Conservation (phyloP, 345 rosid genomes). For the Moricandia moricandioides region DNA sequence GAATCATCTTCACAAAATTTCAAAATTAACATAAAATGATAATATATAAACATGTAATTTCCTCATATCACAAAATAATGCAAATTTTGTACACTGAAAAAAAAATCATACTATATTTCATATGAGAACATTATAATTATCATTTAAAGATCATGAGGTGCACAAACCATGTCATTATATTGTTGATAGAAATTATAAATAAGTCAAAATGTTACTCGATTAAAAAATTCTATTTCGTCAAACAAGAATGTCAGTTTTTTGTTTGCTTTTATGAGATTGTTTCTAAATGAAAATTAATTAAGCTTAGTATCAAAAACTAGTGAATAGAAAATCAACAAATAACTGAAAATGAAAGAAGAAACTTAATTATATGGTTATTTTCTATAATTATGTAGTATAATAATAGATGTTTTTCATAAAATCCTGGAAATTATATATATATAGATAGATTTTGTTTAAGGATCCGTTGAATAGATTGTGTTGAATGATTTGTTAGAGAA, state of each 20-base stretch:
- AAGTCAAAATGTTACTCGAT: background rate
- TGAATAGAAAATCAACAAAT: background rate
- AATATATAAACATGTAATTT: background rate
- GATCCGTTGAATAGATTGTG: no score
- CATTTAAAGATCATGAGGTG: background rate
- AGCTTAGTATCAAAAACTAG: background rate
- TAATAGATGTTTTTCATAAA: no score
- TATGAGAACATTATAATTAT: background rate
- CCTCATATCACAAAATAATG: background rate
- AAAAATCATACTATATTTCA: background rate
- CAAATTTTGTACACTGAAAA: background rate
- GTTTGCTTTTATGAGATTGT: background rate
- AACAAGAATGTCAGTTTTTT: background rate
- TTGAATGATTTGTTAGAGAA: no score
- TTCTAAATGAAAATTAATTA: background rate
- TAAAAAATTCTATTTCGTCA: background rate
- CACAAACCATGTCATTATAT: background rate
- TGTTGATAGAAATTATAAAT: background rate
- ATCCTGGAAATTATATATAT: no score
- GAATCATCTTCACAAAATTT: background rate
- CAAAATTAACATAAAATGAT: background rate
- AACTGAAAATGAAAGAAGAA: background rate
- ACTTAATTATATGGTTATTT: no score
- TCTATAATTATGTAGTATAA: no score
- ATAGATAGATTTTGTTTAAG: no score